Percentiles rank a stretch among this genome's conserved stretches.
phyloP scores from a whole-genome alignment of 169 alveolate genomes.

The Plasmodium relictum region DNA sequence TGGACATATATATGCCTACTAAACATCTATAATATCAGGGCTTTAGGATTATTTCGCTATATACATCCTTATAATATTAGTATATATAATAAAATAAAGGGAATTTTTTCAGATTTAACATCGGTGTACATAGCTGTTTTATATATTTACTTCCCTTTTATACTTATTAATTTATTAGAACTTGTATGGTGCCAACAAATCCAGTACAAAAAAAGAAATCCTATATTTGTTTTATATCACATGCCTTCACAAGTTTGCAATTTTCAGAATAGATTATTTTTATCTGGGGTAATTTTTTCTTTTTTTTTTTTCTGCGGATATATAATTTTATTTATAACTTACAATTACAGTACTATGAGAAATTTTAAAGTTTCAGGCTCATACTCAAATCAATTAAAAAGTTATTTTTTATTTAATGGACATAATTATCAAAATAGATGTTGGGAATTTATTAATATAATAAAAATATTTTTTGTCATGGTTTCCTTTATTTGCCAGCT shows the following conservation, averaged over 20 bases:
- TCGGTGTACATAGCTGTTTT: constrained; percentile 58
- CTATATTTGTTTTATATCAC: constrained; percentile 79
- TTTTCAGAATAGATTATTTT: constrained; percentile 73
- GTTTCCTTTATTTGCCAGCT: constrained; percentile 46
- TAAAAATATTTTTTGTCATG: constrained; percentile 42
- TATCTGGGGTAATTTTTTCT: constrained; percentile 50
- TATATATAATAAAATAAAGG: constrained; percentile 14
- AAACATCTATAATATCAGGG: constrained; percentile 62
- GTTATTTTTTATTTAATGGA: constrained; percentile 68
- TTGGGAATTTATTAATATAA: constrained; percentile 56
- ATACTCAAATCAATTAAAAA: constrained; percentile 34
- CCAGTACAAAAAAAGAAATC: constrained; percentile 77
- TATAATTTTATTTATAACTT: constrained; percentile 29
- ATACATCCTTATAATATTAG: constrained; percentile 59
- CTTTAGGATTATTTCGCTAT: constrained; percentile 71
- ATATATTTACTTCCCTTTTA: constrained; percentile 82
- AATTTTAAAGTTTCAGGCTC: constrained; percentile 37
- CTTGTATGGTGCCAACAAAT: constrained; percentile 85
- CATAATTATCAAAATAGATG: constrained; percentile 74
- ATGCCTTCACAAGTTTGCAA: constrained; percentile 82
- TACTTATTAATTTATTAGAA: constrained; percentile 80
- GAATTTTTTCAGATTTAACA: constrained; percentile 44
- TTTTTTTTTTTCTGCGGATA: constrained; percentile 19
- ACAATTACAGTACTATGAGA: constrained; percentile 17
- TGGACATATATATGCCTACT: constrained; percentile 71